Evolutionary conservation across 2,329 filamentous ascomycete species (phyloP), one percentile per base, ranked within the genome.

Genomic region (Fusarium pseudocircinatum): DNA sequence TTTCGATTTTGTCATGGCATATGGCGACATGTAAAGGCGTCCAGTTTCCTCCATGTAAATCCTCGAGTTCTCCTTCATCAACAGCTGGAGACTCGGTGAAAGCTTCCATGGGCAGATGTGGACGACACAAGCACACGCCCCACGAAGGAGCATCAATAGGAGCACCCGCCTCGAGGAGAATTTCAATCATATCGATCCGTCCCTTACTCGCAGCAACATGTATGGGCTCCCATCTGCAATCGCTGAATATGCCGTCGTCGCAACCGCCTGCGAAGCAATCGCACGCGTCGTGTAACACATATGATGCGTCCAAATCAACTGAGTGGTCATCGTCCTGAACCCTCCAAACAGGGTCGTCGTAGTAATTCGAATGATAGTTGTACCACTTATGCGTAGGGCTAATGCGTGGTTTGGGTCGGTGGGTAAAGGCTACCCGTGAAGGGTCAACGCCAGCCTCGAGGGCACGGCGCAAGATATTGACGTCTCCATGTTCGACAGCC

Each of bases 181-280:
- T 28, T 39, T 78, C 67, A 11, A 78, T 73, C 74, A 78, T 78
- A 26, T 78, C 77, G 40, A 69, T 77, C 18, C 76, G 69, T 37
- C 77, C 77, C 37, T 78, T 78, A 61, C 75, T 78, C 20, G 77
- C 77, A 14, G 77, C 77, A 30, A 78, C 59, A 39, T 78, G 77
- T 54, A 78, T 78, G 34, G 77, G 70, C 47, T 76, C 70, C 77
- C 76, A 78, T 39, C 74, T 72, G 39, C 77, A 78, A 54, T 78
- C 77, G 57, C 75, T 78, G 60, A 78, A 78, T 36, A 78, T 78
- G 34, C 77, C 77, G 26, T 78, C 76, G 42, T 78, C 77, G 64
- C 77, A 78, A 16, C 75, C 76, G 46, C 67, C 73, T 44, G 65
- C 74, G 56, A 78, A 78, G 61, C 77, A 78, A 53, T 73, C 75